Conservation (phyloP, 345 rosid genomes). For the Populus ilicifolia region DNA sequence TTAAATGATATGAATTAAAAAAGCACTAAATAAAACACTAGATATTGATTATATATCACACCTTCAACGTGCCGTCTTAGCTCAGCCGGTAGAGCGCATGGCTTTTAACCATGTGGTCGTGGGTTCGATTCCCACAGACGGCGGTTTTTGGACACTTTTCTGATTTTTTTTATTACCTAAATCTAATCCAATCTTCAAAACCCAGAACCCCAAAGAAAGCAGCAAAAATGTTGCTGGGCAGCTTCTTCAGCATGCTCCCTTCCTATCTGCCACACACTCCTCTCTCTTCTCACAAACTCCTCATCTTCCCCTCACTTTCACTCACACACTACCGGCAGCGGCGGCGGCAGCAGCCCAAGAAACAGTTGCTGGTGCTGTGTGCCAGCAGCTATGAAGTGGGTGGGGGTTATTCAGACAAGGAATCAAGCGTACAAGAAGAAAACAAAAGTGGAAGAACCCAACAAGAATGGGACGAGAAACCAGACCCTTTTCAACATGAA, state of each 20-base stretch:
- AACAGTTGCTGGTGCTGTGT: slow-evolving; percentile 25
- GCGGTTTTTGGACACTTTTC: background rate
- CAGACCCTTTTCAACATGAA: slow-evolving; percentile 54
- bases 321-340: slow-evolving; percentile 11
- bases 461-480: slow-evolving; percentile 32
- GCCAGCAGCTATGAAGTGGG: slow-evolving; percentile 59
- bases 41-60: accelerated
- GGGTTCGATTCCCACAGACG: slow-evolving; percentile 70
- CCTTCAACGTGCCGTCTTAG: slow-evolving; percentile 36
- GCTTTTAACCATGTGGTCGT: slow-evolving; percentile 72
- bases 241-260: slow-evolving; percentile 5
- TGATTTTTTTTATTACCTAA: background rate
- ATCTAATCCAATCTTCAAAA: slow-evolving; percentile 4
- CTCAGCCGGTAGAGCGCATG: slow-evolving; percentile 76
- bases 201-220: slow-evolving; percentile 19
- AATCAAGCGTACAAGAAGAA: slow-evolving; percentile 29
- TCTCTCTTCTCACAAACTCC: background rate
- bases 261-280: background rate
- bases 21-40: accelerated
- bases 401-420: slow-evolving; percentile 60
- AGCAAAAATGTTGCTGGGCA: slow-evolving; percentile 28
- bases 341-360: slow-evolving; percentile 25
- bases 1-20: no score
- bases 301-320: slow-evolving; percentile 2
- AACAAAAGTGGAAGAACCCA: slow-evolving; percentile 6